A percentile compares a stretch with the other conserved stretches of the same genome.
Evolutionary conservation across 1,284 basidiomycete genomes (phyloP).

Genomic region (Ganoderma lucidum): DNA sequence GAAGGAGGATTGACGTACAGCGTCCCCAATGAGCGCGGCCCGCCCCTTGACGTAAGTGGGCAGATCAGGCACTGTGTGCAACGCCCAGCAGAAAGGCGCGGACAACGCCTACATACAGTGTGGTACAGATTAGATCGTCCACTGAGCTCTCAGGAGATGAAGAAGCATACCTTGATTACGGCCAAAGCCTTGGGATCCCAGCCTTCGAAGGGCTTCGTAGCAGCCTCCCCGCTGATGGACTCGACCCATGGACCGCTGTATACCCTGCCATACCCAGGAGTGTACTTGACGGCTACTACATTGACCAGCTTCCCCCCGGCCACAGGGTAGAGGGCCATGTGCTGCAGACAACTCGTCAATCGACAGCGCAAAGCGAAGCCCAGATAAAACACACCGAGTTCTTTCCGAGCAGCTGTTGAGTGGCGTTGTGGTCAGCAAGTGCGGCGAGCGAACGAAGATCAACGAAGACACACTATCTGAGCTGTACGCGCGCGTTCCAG

Average conservation of each 20-base stretch:
- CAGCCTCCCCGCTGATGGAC: slow-evolving; percentile 29
- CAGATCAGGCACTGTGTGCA: slow-evolving; percentile 34
- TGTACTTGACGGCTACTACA: slow-evolving; percentile 33
- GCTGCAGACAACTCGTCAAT: background rate
- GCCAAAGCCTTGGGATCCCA: slow-evolving; percentile 40
- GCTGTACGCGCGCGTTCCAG: background rate
- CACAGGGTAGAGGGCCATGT: slow-evolving; percentile 21
- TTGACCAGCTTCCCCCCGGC: slow-evolving; percentile 29
- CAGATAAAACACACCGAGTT: background rate
- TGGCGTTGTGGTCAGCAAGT: too few relatives aligned
- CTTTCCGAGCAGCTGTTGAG: slow-evolving; percentile 3
- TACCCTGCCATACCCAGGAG: slow-evolving; percentile 26
- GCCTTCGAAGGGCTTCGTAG: slow-evolving; percentile 27
- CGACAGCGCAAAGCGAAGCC: background rate
- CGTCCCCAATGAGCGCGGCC: slow-evolving; percentile 42
- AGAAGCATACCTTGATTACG: slow-evolving; percentile 27
- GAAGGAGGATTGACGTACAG: slow-evolving; percentile 31
- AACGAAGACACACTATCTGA: background rate
- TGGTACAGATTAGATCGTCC: too few relatives aligned
- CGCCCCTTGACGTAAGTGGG: slow-evolving; percentile 35
- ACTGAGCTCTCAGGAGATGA: background rate
- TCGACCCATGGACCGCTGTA: slow-evolving; percentile 37
- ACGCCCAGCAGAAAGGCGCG: slow-evolving; percentile 31
- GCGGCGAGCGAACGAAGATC: too few relatives aligned
- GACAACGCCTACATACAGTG: background rate